These are phyloP conservation scores for Marasmius fiardii DNA, from an alignment of 1,284 basidiomycete genomes.

Conservation along the genomic window DNA sequence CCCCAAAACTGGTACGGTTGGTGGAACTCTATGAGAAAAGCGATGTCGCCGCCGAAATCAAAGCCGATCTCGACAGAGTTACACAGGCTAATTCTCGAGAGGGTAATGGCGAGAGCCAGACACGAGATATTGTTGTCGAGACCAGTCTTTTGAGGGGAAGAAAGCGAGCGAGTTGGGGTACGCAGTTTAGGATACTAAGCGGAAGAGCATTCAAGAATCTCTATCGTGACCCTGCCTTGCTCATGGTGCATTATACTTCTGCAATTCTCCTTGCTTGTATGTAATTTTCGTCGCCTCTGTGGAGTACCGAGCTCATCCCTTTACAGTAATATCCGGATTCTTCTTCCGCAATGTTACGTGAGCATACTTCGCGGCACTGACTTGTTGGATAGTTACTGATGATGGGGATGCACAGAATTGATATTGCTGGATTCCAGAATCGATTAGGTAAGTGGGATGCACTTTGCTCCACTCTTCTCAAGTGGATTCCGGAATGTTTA, in stretches of 20 bases:
- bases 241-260: conserved; percentile 88
- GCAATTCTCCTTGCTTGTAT: conserved; percentile 80
- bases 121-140: conserved; percentile 65
- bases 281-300: conserved; percentile 26
- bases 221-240: conserved; percentile 89
- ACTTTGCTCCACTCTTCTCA: conserved; percentile 1
- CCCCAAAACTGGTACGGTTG: conserved; percentile 72
- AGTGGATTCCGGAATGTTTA: background rate
- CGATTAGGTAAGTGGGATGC: conserved; percentile 58
- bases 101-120: conserved; percentile 22
- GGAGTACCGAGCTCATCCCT: conserved; percentile 6
- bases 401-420: conserved; percentile 54
- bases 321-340: conserved; percentile 73
- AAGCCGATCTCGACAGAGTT: conserved; percentile 60
- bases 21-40: conserved; percentile 73
- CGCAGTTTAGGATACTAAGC: conserved; percentile 91
- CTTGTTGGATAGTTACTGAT: conserved; percentile 14
- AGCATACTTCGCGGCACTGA: conserved; percentile 22
- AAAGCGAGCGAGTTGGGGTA: conserved; percentile 81
- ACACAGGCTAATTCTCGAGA: conserved; percentile 15
- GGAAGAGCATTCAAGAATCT: conserved; percentile 98
- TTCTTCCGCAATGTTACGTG: conserved; percentile 78
- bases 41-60: conserved; percentile 61
- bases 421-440: conserved; percentile 95
- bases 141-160: conserved; percentile 70